A percentile compares a stretch with the other conserved stretches of the same genome.
phyloP scores from a whole-genome alignment of 2,329 filamentous ascomycete species.

The Neonectria neomacrospora region DNA sequence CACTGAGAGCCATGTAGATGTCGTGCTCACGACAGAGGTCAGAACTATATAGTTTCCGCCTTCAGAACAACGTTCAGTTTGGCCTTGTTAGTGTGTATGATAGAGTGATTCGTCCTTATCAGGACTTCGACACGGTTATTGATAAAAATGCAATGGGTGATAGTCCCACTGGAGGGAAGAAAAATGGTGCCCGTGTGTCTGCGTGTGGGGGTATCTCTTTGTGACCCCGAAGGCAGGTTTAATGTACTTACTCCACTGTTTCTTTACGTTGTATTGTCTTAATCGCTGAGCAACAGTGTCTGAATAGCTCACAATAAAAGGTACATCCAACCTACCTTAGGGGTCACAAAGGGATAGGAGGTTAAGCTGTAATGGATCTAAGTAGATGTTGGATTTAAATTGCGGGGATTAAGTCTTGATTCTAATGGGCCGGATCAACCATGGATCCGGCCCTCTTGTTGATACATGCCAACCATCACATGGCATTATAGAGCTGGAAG shows the following conservation, averaged over 20 bases:
- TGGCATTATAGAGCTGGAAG: too few species aligned
- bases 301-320: too few species aligned
- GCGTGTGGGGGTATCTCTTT: neutral
- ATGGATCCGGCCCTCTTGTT: constrained; percentile 4
- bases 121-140: constrained; percentile 17
- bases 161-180: constrained; percentile 13
- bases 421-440: constrained; percentile 7
- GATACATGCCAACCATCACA: too few species aligned
- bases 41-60: constrained; percentile 18
- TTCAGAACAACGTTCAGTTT: constrained; percentile 17
- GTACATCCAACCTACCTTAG: too few species aligned
- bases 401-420: constrained; percentile 12
- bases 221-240: too few species aligned
- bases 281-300: too few species aligned
- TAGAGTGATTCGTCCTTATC: constrained; percentile 17
- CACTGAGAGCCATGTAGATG: constrained; percentile 17
- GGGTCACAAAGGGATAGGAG: too few species aligned
- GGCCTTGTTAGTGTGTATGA: constrained; percentile 17
- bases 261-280: too few species aligned
- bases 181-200: neutral
- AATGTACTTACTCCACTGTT: too few species aligned
- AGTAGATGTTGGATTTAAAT: neutral
- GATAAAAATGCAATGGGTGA: constrained; percentile 17
- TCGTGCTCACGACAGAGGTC: constrained; percentile 19
- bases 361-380: neutral